Percentiles rank a stretch among this genome's conserved stretches.
Evolutionary conservation across 176 grass and related monocot genomes (phyloP).

Genomic region (Juncus inflexus): DNA sequence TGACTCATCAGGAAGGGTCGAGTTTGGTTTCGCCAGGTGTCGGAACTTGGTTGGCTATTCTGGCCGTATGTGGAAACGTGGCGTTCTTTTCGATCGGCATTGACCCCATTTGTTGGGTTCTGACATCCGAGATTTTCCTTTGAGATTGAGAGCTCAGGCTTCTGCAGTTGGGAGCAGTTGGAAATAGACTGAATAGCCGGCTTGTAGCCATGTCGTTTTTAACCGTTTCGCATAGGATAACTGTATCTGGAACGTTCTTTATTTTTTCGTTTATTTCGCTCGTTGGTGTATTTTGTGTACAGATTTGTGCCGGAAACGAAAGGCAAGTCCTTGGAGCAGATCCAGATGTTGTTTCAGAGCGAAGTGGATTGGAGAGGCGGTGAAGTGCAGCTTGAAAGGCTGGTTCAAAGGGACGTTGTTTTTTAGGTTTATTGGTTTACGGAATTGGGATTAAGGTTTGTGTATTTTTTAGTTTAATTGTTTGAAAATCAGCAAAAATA

Average conservation of each 20-base stretch:
- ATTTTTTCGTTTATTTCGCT: constrained; percentile 50
- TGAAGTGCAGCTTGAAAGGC: constrained; percentile 47
- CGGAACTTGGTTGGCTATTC: constrained; percentile 33
- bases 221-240: constrained; percentile 41
- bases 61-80: constrained; percentile 67
- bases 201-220: constrained; percentile 74
- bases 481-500: too few relatives aligned
- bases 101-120: constrained; percentile 59
- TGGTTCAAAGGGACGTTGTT: constrained; percentile 25
- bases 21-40: constrained; percentile 26
- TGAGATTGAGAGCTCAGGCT: constrained; percentile 65
- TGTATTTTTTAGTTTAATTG: too few relatives aligned
- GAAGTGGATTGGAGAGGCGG: neutral
- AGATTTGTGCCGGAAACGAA: constrained; percentile 62
- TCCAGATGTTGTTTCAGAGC: constrained; percentile 46
- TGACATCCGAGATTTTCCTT: constrained; percentile 68
- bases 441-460: neutral
- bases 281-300: constrained; percentile 55
- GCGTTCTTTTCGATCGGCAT: constrained; percentile 79
- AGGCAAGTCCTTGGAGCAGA: constrained; percentile 69
- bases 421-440: constrained; percentile 6
- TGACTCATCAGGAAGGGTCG: constrained; percentile 28
- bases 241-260: constrained; percentile 51
- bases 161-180: constrained; percentile 40
- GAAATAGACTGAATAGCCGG: constrained; percentile 60